Evolutionary conservation across 306 rosid genomes (phyloP).

Genomic region (Cicer judaicum): DNA sequence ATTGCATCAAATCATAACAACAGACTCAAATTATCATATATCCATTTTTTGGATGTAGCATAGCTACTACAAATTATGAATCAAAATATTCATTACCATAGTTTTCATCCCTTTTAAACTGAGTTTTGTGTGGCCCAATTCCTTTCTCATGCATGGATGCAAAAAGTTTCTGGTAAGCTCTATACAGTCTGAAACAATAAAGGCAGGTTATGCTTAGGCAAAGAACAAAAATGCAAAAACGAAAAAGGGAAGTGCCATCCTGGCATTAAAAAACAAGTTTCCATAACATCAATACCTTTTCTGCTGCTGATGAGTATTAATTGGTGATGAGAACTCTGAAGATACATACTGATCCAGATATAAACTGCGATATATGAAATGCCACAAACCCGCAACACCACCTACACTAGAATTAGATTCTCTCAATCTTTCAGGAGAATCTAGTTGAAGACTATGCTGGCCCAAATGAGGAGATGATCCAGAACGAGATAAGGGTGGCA

Average conservation of each 20-base stretch:
- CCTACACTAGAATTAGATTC: conserved; percentile 65
- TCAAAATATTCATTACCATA: conserved; percentile 62
- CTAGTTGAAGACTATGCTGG: conserved; percentile 65
- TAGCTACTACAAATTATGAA: conserved; percentile 16
- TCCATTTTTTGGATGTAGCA: conserved; percentile 30
- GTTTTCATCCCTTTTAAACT: conserved; percentile 89
- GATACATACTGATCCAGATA: conserved; percentile 90
- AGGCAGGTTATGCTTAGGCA: conserved; percentile 43
- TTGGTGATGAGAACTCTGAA: conserved; percentile 84
- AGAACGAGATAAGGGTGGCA: conserved; percentile 69
- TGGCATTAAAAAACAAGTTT: conserved; percentile 22
- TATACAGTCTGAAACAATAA: conserved; percentile 66
- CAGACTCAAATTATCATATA: conserved; percentile 14
- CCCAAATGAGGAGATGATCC: conserved; percentile 65
- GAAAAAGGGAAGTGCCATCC: background rate
- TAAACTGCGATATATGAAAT: conserved; percentile 91
- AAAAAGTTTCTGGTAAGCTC: conserved; percentile 87
- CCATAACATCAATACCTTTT: conserved; percentile 62
- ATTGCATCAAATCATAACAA: conserved; percentile 22
- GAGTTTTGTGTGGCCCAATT: conserved; percentile 90
- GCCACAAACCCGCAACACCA: conserved; percentile 92
- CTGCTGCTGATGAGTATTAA: conserved; percentile 73
- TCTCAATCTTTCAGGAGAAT: conserved; percentile 67
- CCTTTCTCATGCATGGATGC: conserved; percentile 90
- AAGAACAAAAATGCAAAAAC: conserved; percentile 5